phyloP scores from a whole-genome alignment of 495 filamentous ascomycete species.

The Aspergillus conjunctus region DNA sequence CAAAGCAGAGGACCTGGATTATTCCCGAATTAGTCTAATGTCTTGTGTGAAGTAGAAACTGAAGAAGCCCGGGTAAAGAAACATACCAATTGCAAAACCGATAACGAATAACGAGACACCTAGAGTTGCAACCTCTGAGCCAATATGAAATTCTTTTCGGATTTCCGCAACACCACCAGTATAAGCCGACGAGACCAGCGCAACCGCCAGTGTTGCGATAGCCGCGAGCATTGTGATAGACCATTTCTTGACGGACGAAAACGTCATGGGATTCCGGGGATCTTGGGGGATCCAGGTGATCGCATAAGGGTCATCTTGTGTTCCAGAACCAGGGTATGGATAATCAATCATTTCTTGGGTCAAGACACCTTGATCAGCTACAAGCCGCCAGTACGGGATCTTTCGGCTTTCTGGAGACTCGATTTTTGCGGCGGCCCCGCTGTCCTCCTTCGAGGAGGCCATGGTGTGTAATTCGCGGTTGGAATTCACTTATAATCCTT shows the following conservation, averaged over 20 bases:
- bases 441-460: conserved; percentile 30
- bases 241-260: conserved; percentile 66
- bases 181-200: conserved; percentile 77
- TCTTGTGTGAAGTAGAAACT: not conserved
- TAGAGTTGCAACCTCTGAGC: conserved; percentile 61
- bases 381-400: conserved; percentile 47
- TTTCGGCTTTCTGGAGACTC: conserved; percentile 37
- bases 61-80: not conserved
- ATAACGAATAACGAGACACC: conserved; percentile 75
- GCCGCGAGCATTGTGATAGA: conserved; percentile 64
- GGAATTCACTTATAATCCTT: conserved; percentile 1
- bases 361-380: conserved; percentile 56
- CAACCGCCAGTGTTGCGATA: conserved; percentile 69
- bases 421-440: conserved; percentile 31
- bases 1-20: conserved; percentile 58
- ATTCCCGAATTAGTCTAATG: conserved; percentile 9
- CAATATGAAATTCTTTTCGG: conserved; percentile 58
- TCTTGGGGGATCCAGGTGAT: conserved; percentile 76
- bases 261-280: conserved; percentile 71
- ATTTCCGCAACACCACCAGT: conserved; percentile 70
- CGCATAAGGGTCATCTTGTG: conserved; percentile 70
- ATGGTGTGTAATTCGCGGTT: conserved; percentile 25
- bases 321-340: conserved; percentile 69
- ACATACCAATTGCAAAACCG: conserved; percentile 66
- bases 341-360: conserved; percentile 60